phyloP scores from a whole-genome alignment of 345 rosid species.

The Cardamine chenopodiifolia region DNA sequence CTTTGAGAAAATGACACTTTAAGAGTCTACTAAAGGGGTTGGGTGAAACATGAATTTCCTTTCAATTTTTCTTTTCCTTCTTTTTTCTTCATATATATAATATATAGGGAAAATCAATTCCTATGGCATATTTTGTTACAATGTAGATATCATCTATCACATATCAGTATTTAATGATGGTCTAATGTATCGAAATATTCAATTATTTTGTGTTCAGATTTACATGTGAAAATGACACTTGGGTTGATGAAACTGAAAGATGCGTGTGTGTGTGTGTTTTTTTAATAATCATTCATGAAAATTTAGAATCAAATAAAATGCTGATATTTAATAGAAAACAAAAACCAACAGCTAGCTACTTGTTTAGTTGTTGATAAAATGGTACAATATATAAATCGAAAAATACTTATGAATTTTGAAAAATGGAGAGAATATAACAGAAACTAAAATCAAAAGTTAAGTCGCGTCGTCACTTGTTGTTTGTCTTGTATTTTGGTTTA shows the following conservation, averaged over 20 bases:
- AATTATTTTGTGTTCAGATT: conserved; percentile 37
- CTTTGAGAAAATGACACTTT: conserved; percentile 44
- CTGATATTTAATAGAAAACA: not conserved
- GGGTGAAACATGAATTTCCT: conserved; percentile 46
- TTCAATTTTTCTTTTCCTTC: conserved; percentile 25
- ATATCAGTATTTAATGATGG: conserved; percentile 44
- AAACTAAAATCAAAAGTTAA: not conserved
- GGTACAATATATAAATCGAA: conserved; percentile 4
- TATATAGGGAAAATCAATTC: conserved; percentile 7
- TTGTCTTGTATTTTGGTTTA: conserved; percentile 19
- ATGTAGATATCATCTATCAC: conserved; percentile 45
- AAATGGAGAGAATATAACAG: conserved; percentile 14
- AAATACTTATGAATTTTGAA: not conserved
- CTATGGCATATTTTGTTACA: conserved; percentile 37
- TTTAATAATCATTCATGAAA: not conserved
- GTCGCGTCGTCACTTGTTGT: conserved; percentile 24
- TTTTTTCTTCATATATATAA: conserved; percentile 1
- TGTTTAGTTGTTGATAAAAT: conserved; percentile 10
- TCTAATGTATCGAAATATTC: conserved; percentile 37
- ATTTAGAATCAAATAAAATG: not conserved
- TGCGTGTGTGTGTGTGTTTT: conserved; percentile 5
- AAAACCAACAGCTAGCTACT: conserved; percentile 16
- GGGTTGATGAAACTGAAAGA: conserved; percentile 38
- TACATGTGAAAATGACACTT: conserved; percentile 47
- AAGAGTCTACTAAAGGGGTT: conserved; percentile 43